These are phyloP conservation scores for Syzygium aromaticum DNA, from an alignment of 345 rosid species.

Conservation along the genomic window DNA sequence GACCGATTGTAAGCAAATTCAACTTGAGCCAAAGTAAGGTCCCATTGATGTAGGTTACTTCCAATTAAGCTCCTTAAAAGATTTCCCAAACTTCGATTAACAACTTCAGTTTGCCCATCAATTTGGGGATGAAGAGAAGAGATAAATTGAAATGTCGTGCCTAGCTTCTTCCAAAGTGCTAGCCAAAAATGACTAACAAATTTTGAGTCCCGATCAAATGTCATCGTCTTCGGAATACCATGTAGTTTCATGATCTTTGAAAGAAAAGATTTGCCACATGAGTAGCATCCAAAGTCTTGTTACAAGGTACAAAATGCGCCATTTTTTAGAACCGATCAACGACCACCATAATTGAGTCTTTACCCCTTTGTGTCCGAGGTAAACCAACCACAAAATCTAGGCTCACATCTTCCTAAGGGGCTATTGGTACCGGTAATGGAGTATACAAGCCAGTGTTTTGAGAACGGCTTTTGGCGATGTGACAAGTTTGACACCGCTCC, in stretches of 20 bases:
- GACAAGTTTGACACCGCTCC: neutral
- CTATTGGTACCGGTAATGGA: neutral
- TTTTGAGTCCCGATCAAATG: neutral
- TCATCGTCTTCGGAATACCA: neutral
- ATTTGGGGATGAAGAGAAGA: neutral
- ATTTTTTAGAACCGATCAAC: neutral
- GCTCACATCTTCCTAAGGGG: constrained; percentile 1
- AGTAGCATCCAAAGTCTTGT: neutral
- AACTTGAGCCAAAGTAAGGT: neutral
- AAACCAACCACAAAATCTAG: neutral
- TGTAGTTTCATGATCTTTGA: neutral
- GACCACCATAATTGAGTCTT: neutral
- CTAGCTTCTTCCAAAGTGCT: neutral
- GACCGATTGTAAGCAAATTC: neutral
- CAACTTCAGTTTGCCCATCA: neutral
- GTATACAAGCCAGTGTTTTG: neutral
- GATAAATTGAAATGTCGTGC: neutral
- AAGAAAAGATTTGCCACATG: neutral
- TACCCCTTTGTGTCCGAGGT: neutral
- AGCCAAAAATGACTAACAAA: neutral
- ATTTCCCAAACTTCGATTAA: neutral
- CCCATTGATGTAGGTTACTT: neutral
- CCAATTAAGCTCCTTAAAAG: neutral
- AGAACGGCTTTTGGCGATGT: neutral
- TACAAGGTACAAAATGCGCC: neutral